Evolutionary conservation across 768 basidiomycete species (phyloP).

Genomic region (Lactarius hengduanensis): DNA sequence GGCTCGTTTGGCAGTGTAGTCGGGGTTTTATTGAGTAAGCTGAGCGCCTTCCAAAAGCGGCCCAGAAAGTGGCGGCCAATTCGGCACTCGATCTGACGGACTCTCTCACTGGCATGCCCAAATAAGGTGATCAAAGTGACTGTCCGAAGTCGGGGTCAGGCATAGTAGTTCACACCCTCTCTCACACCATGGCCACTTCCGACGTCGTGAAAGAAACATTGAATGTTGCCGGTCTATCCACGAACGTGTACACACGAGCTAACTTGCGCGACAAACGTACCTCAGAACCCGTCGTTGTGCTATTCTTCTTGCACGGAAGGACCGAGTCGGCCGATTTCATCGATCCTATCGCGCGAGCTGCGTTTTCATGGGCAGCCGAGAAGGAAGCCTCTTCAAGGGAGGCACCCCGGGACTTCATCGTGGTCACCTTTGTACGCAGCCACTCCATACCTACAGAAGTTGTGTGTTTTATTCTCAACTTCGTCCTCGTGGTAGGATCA

Average conservation of each 20-base stretch:
- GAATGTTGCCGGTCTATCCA: slow-evolving; percentile 34
- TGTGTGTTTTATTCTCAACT: not conserved
- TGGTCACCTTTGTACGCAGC: slow-evolving; percentile 47
- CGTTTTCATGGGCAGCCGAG: slow-evolving; percentile 35
- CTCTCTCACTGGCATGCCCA: no score
- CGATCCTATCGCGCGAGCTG: slow-evolving; percentile 36
- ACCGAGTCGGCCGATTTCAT: slow-evolving; percentile 37
- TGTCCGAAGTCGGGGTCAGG: no score
- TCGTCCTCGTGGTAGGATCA: slow-evolving; percentile 42
- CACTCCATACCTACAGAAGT: not conserved
- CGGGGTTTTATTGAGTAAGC: no score
- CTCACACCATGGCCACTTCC: not conserved
- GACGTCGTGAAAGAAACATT: slow-evolving; percentile 30
- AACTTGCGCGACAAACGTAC: slow-evolving; percentile 14
- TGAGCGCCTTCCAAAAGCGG: no score
- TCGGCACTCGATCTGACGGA: no score
- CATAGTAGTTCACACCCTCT: no score
- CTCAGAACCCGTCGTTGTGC: slow-evolving; percentile 34
- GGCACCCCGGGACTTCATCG: slow-evolving; percentile 41
- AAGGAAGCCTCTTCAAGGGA: slow-evolving; percentile 22
- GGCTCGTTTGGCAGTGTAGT: no score
- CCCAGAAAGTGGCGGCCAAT: no score
- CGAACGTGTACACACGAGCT: slow-evolving; percentile 33
- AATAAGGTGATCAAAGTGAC: no score
- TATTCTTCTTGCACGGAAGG: slow-evolving; percentile 52